Evolutionary conservation across 768 basidiomycete species (phyloP).

Genomic region (Xanthoconium purpureum): DNA sequence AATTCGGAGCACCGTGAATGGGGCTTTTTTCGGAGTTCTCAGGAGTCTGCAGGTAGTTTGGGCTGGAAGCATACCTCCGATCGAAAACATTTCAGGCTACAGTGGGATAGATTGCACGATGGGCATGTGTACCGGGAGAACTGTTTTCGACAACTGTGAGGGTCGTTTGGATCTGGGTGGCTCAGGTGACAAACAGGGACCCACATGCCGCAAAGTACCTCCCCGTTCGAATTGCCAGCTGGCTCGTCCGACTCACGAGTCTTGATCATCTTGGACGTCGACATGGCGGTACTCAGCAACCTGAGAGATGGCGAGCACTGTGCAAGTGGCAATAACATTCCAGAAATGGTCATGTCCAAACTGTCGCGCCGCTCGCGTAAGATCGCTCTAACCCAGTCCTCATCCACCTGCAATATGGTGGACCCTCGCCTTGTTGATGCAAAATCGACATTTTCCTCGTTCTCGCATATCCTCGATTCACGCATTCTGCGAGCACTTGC

Average conservation of each 20-base stretch:
- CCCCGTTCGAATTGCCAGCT: not conserved
- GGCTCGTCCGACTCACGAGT: constrained; percentile 14
- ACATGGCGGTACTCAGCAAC: constrained; percentile 7
- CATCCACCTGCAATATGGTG: constrained; percentile 34
- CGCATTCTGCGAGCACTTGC: constrained; percentile 87
- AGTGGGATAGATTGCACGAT: constrained; percentile 76
- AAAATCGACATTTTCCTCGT: constrained; percentile 51
- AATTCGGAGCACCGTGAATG: constrained; percentile 77
- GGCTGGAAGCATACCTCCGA: constrained; percentile 49
- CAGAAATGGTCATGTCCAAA: not conserved
- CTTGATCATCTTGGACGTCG: constrained; percentile 11
- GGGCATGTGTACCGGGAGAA: constrained; percentile 82
- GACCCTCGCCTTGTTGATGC: constrained; percentile 46
- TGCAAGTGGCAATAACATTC: not conserved
- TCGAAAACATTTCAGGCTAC: constrained; percentile 76
- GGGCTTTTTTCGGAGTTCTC: constrained; percentile 30
- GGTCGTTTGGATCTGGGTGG: not conserved
- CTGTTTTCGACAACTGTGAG: constrained; percentile 65
- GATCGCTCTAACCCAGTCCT: too few species aligned
- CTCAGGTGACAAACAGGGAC: constrained; percentile 17
- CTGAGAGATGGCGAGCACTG: too few species aligned
- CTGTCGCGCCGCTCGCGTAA: too few species aligned
- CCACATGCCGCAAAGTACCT: constrained; percentile 44
- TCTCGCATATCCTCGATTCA: constrained; percentile 79
- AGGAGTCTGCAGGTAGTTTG: not conserved